Base-by-base conservation (phyloP, 371 early-diverging fungal genomes). In the Zancudomyces culisetae region DNA sequence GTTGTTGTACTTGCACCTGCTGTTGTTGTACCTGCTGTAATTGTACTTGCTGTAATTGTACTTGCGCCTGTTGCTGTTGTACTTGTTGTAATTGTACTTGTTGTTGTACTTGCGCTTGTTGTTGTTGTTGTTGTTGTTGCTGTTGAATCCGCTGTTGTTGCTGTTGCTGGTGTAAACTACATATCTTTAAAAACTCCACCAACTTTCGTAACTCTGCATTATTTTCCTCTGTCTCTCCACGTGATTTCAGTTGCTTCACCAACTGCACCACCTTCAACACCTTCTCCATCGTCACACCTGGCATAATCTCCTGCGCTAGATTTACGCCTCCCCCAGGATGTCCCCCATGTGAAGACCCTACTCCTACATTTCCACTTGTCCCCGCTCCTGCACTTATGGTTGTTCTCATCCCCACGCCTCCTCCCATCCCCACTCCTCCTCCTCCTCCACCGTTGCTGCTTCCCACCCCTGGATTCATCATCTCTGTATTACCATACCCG, bases 211-310 rank as follows among this genome's bases (percentile, higher is more conserved):
- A 74, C 54, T 83, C 82, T 27, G 71, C 72, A 54, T 73, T 75
- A 43, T 71, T 80, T 45, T 76, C 75, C 68, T 85, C 85, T 18
- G 76, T 79, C 30, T 76, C 80, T 15, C 85, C 83, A 27, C 63
- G 68, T 30, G 40, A 30, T n/a, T 8, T 22, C 3, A 13, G 15
- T 20, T 24, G 18, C 4, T n/a, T 22, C 6, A 4, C 30, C 30
- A 49, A 27, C 12, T 49, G 28, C 4, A 29, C 50, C 3, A 49
- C 20, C 28, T 49, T 49, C 35, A 49, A 19, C 28, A 49, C 50
- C 21, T 39, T 49, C n/a, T 49, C 50, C 10, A 49, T 18, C 22
- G 50, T 49, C 3, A 49, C 39, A 22, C 50, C 50, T 10, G 50
- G 30, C 28, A 35, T 35, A 10, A 35, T 35, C 35, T 35, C 10